Percentiles rank a stretch among this genome's conserved stretches.
Evolutionary conservation across 805 yeast species (phyloP).

Genomic region (Zygotorulaspora danielsina): DNA sequence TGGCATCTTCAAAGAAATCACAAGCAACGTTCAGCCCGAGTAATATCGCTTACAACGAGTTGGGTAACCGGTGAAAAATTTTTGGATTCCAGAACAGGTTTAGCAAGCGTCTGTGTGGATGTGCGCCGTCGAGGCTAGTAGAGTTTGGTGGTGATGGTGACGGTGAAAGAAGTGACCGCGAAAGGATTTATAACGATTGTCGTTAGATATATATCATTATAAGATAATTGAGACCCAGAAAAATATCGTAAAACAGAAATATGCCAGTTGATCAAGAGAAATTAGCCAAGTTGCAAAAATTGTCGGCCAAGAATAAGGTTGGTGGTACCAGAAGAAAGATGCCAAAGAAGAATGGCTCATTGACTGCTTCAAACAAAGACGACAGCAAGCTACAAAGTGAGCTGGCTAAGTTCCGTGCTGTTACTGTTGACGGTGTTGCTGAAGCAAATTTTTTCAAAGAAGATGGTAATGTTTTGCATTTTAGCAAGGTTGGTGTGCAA

Average conservation of each 20-base stretch:
- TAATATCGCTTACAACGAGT: neutral
- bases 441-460: constrained; percentile 98
- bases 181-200: neutral
- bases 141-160: constrained; percentile 1
- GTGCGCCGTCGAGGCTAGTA: neutral
- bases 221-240: too few species aligned
- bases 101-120: neutral
- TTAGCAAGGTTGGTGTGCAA: constrained; percentile 95
- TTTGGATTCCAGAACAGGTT: neutral
- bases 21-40: neutral
- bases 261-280: constrained; percentile 94
- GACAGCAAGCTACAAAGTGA: constrained; percentile 88
- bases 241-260: too few species aligned
- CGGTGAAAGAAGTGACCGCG: neutral
- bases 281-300: constrained; percentile 84
- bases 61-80: neutral
- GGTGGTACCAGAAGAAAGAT: constrained; percentile 90
- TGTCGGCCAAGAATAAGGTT: constrained; percentile 70
- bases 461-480: constrained; percentile 93
- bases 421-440: constrained; percentile 82
- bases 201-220: too few species aligned
- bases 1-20: neutral
- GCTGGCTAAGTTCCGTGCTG: constrained; percentile 83
- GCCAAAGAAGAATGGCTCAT: constrained; percentile 55
- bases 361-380: constrained; percentile 64